phyloP scores from a whole-genome alignment of 768 basidiomycete species.

The Rhodotorula babjevae region DNA sequence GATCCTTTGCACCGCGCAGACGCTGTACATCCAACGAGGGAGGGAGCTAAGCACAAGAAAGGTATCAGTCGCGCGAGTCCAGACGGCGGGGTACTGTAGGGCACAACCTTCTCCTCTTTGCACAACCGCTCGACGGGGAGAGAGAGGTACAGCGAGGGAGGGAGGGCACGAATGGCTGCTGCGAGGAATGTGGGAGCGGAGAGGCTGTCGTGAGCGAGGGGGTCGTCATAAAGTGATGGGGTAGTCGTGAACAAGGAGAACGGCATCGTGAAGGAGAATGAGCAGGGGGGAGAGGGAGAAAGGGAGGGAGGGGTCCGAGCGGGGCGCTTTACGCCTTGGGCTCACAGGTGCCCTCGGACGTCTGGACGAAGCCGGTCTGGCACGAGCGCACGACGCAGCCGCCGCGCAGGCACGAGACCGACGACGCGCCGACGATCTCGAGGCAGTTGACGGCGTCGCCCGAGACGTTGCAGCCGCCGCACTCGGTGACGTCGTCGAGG shows the following conservation, averaged over 20 bases:
- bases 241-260: conserved; percentile 7
- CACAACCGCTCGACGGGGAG: neutral
- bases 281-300: neutral
- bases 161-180: neutral
- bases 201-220: neutral
- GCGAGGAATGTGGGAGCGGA: neutral
- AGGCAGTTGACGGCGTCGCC: conserved; percentile 35
- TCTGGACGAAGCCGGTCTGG: conserved; percentile 36
- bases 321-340: conserved; percentile 18
- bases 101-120: neutral
- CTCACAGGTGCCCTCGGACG: conserved; percentile 30
- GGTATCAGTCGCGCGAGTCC: neutral
- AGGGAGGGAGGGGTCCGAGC: no score
- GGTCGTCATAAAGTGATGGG: neutral
- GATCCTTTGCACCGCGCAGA: no score
- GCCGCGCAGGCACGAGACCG: conserved; percentile 30
- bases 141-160: neutral
- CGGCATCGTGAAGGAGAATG: neutral
- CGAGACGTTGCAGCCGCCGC: conserved; percentile 34
- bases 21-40: no score
- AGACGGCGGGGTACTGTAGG: neutral
- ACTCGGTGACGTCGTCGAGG: conserved; percentile 37
- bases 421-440: conserved; percentile 27
- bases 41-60: no score
- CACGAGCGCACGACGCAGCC: conserved; percentile 39